A percentile compares a stretch with the other conserved stretches of the same genome.
Conservation (phyloP, 1,284 basidiomycete species). For the Microbotryum saponariae region DNA sequence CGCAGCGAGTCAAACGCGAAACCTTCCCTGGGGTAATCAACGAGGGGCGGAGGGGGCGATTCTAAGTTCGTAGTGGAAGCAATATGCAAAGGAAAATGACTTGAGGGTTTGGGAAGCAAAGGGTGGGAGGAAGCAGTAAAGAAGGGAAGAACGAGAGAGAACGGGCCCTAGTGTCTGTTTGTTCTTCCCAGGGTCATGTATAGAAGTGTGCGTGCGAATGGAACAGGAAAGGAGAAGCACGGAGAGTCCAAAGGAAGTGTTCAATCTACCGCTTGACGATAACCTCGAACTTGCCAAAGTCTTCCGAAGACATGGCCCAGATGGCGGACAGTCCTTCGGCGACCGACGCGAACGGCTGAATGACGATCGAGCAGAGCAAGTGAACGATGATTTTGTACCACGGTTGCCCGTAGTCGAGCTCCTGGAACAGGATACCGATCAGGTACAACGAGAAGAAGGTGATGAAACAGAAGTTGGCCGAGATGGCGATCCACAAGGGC, state of each 20-base stretch:
- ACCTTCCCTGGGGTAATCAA: too few relatives aligned
- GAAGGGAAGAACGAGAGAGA: neutral
- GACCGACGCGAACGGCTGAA: constrained; percentile 41
- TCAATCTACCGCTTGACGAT: constrained; percentile 28
- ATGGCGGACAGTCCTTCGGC: constrained; percentile 42
- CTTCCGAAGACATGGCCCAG: constrained; percentile 40
- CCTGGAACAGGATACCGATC: constrained; percentile 37
- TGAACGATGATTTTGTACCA: constrained; percentile 40
- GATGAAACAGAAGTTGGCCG: constrained; percentile 43
- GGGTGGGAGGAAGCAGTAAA: neutral
- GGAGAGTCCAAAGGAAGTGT: neutral
- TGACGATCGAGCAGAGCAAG: constrained; percentile 38
- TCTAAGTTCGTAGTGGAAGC: too few relatives aligned
- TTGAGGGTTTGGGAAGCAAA: neutral
- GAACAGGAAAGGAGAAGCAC: neutral
- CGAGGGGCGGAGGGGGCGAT: too few relatives aligned
- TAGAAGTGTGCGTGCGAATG: neutral
- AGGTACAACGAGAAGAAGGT: constrained; percentile 42
- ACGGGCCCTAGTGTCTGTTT: neutral
- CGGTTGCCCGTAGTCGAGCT: constrained; percentile 40
- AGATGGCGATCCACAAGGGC: constrained; percentile 42
- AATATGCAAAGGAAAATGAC: neutral
- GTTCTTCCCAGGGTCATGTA: neutral
- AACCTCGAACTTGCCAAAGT: constrained; percentile 32
- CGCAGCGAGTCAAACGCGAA: too few relatives aligned